Evolutionary conservation across 2,329 filamentous ascomycete species (phyloP).

Genomic region (Nectriaceae sp.): DNA sequence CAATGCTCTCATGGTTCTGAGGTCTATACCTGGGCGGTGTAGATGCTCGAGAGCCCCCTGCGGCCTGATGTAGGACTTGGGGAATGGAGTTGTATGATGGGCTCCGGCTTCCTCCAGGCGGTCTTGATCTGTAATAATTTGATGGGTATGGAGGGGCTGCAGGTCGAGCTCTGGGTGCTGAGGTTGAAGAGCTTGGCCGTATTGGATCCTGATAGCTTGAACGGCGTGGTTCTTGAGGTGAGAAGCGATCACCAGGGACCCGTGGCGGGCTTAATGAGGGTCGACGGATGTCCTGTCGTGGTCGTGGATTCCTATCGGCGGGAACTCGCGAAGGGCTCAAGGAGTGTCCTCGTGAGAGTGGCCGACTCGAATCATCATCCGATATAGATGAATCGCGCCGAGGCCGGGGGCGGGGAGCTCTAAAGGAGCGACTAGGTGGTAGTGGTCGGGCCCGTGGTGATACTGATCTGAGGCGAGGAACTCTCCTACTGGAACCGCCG

Average conservation of each 20-base stretch:
- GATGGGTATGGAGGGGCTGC: not conserved
- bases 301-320: not conserved
- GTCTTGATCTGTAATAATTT: not conserved
- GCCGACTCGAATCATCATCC: slow-evolving; percentile 22
- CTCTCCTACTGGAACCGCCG: not conserved
- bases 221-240: slow-evolving; percentile 3
- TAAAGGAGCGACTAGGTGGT: slow-evolving; percentile 3
- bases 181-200: not conserved
- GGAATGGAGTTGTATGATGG: not conserved
- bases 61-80: not conserved
- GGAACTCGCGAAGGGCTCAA: slow-evolving; percentile 10
- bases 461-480: slow-evolving; percentile 3
- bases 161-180: not conserved
- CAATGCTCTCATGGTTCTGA: not conserved
- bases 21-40: not conserved
- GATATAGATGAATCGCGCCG: slow-evolving; percentile 26
- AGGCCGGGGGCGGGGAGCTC: slow-evolving; percentile 13
- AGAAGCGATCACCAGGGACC: slow-evolving; percentile 6
- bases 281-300: not conserved
- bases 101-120: not conserved
- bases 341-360: slow-evolving; percentile 15
- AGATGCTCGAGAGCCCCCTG: not conserved
- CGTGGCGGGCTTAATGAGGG: slow-evolving; percentile 11
- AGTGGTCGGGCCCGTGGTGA: slow-evolving; percentile 18
- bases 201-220: not conserved